Evolutionary conservation across 202 grass and related monocot species (phyloP).

Genomic region (Alloteropsis angusta): DNA sequence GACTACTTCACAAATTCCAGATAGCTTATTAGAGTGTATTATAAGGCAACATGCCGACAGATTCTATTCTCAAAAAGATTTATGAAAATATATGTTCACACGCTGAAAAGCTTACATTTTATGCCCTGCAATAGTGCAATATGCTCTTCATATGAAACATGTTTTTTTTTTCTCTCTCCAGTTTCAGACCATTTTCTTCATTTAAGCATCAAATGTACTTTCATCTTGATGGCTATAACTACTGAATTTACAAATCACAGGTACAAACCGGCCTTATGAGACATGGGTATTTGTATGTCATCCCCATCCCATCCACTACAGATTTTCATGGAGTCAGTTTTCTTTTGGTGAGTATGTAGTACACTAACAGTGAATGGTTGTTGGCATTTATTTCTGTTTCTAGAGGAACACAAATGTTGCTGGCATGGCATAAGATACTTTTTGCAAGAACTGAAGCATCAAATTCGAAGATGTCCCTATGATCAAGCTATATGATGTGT

Average conservation of each 20-base stretch:
- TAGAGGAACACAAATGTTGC: background rate
- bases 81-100: background rate
- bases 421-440: background rate
- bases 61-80: conserved; percentile 14
- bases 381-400: background rate
- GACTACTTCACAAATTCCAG: background rate
- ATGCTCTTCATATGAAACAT: background rate
- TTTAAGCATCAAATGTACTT: background rate
- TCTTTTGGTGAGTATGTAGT: background rate
- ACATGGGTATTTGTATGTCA: background rate
- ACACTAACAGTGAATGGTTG: background rate
- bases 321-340: background rate
- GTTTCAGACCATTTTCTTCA: background rate
- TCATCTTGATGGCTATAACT: background rate
- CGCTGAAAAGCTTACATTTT: background rate
- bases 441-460: background rate
- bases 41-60: background rate
- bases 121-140: background rate
- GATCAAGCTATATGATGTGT: background rate
- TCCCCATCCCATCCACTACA: background rate
- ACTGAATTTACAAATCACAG: background rate
- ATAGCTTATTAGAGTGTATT: conserved; percentile 4
- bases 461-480: background rate
- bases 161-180: background rate
- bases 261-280: background rate